Evolutionary conservation across 768 basidiomycete genomes (phyloP), one percentile per base, ranked within the genome.

Genomic region (Calocybe indica): DNA sequence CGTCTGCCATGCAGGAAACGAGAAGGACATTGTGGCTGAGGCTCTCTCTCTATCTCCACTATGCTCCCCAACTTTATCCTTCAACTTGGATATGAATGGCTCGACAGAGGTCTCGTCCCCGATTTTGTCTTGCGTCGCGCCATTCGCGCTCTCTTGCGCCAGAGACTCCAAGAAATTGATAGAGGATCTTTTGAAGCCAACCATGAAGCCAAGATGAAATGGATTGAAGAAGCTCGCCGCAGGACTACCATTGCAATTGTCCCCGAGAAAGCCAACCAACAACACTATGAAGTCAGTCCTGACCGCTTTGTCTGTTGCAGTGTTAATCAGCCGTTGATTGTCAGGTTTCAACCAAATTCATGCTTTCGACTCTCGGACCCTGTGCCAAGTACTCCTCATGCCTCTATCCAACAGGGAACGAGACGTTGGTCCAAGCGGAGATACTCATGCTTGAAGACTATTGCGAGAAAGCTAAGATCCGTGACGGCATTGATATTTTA

Each of bases 231-330:
- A 12, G 75, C 84, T 22, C 72, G 74, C 14, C 64, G 68, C 0
- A 64, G 78, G 11, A 57, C 53, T 3, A 72, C 68, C 29, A 85
- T 85, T 49, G 83, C 83, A 3, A 80, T 78, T 50, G 70, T 76
- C 8, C 75, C 83, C 1, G 73, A 79, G 35, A 82, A 82, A 57
- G 85, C 83, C 13, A 87, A 88, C 52, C 80, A 86, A 57, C 85
- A 86, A 60, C 83, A 87, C 56, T 87, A 87, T 60, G 83, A 87
- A 68, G 83, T 82, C 48, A 54, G 61, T 60, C 9, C 29, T 34
- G 5, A 33, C 11, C 14, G 32, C 47, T 28, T 41, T 43, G 37
- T 31, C 37, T 2, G 37, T 29, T 36, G 45, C 40, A 44, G 11
- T 36, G 14, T 42, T 30, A 34, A 22, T 22, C 22, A 22, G 22